These are phyloP conservation scores for Theileria parva DNA, from an alignment of 169 alveolate species.

Conservation along the genomic window DNA sequence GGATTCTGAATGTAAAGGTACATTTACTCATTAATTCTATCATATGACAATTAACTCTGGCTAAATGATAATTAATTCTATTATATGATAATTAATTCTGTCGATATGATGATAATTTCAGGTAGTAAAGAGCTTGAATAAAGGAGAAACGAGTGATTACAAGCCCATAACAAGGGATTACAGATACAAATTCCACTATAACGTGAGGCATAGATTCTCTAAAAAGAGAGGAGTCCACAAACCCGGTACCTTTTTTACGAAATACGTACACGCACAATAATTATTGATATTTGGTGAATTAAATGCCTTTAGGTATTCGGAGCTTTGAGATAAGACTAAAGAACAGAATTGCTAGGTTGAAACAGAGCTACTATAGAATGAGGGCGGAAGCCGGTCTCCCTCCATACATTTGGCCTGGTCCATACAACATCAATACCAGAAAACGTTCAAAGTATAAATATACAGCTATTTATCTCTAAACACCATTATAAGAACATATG, in stretches of 20 bases:
- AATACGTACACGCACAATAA: neutral
- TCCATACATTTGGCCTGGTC: slow-evolving; percentile 68
- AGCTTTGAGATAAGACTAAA: slow-evolving; percentile 55
- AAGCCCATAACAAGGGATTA: slow-evolving; percentile 85
- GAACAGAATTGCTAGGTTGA: slow-evolving; percentile 51
- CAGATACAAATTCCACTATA: slow-evolving; percentile 83
- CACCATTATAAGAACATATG: too few relatives aligned
- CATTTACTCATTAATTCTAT: neutral
- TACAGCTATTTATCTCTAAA: neutral
- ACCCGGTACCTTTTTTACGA: slow-evolving; percentile 72
- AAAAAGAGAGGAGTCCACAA: slow-evolving; percentile 80
- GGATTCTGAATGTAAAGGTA: slow-evolving; percentile 74
- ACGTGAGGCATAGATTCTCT: slow-evolving; percentile 76
- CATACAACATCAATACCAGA: slow-evolving; percentile 59
- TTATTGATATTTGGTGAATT: neutral
- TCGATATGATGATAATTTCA: neutral
- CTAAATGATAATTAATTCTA: slow-evolving; percentile 1
- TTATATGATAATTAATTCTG: neutral
- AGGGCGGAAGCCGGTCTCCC: slow-evolving; percentile 67
- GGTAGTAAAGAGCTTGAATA: slow-evolving; percentile 32
- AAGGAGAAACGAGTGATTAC: neutral
- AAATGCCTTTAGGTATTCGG: slow-evolving; percentile 39
- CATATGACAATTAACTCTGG: neutral
- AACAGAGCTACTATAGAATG: slow-evolving; percentile 48
- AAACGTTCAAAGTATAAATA: slow-evolving; percentile 44